Conservation (phyloP, 352 stramenopile species). For the Phytophthora lateralis region DNA sequence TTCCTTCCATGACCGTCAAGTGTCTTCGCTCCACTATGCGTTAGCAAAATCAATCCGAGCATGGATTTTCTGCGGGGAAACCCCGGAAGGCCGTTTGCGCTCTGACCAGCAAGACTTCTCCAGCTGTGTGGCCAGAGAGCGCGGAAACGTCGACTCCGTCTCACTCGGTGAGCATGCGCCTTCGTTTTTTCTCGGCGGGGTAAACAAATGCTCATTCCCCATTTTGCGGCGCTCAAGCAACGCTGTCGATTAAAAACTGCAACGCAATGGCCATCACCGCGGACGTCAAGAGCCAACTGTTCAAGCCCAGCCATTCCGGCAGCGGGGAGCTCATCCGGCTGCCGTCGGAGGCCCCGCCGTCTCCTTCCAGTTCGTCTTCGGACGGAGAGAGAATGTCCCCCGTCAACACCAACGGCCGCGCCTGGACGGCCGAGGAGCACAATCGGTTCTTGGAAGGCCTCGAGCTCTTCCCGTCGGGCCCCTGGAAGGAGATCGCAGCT, state of each 20-base stretch:
- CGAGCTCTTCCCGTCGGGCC: constrained; percentile 63
- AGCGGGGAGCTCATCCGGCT: constrained; percentile 42
- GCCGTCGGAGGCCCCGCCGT: constrained; percentile 26
- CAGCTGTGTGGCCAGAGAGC: constrained; percentile 29
- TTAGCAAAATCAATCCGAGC: constrained; percentile 3
- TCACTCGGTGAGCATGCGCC: constrained; percentile 12
- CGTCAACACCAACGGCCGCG: constrained; percentile 37
- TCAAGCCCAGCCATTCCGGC: constrained; percentile 26
- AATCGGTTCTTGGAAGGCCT: constrained; percentile 64
- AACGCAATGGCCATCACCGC: constrained; percentile 47
- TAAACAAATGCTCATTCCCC: constrained; percentile 36
- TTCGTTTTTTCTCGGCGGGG: constrained; percentile 3
- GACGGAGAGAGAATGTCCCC: constrained; percentile 26
- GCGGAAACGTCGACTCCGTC: constrained; percentile 17
- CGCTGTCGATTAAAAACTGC: too few species aligned
- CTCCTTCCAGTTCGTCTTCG: constrained; percentile 1
- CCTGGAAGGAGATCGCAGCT: constrained; percentile 68
- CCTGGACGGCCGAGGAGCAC: constrained; percentile 57
- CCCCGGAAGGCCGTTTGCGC: constrained; percentile 21
- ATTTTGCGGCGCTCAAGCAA: constrained; percentile 19
- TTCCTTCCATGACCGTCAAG: constrained; percentile 11
- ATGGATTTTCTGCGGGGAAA: constrained; percentile 34
- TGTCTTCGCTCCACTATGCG: constrained; percentile 10
- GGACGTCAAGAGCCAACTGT: constrained; percentile 57
- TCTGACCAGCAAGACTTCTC: constrained; percentile 21